A percentile compares a stretch with the other conserved stretches of the same genome.
Evolutionary conservation across 2,329 filamentous ascomycete genomes (phyloP).

Genomic region (Aotearoamyces nothofagi): DNA sequence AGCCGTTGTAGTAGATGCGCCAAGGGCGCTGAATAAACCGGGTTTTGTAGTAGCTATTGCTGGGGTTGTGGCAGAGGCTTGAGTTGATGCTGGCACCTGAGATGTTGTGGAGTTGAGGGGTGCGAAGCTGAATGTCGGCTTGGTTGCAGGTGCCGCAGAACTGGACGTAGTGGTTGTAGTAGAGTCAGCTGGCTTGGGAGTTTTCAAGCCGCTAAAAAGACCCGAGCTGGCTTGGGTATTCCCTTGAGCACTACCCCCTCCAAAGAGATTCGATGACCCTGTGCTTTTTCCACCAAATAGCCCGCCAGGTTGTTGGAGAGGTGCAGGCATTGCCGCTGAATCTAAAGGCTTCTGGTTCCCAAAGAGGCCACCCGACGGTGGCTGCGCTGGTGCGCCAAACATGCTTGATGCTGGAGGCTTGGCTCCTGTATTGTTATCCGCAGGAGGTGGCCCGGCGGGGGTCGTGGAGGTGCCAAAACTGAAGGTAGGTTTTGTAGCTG

Average conservation of each 20-base stretch:
- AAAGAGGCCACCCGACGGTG: slow-evolving; percentile 6
- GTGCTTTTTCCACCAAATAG: slow-evolving; percentile 5
- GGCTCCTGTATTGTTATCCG: slow-evolving; percentile 6
- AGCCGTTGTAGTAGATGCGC: slow-evolving; percentile 8
- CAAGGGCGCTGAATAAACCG: slow-evolving; percentile 5
- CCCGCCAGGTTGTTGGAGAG: slow-evolving; percentile 1
- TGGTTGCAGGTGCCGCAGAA: slow-evolving; percentile 4
- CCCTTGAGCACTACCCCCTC: not conserved
- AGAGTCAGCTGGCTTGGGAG: slow-evolving; percentile 1
- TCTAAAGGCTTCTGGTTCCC: slow-evolving; percentile 2
- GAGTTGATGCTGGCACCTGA: slow-evolving; percentile 1
- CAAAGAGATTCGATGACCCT: slow-evolving; percentile 2
- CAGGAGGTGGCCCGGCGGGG: slow-evolving; percentile 18
- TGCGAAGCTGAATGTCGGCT: slow-evolving; percentile 9
- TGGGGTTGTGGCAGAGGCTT: not conserved
- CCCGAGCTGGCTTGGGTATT: not conserved
- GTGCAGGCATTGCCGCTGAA: slow-evolving; percentile 3
- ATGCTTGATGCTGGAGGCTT: slow-evolving; percentile 5
- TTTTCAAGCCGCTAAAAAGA: slow-evolving; percentile 1
- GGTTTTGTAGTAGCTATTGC: slow-evolving; percentile 1
- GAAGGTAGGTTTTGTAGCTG: slow-evolving; percentile 8
- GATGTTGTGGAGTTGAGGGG: slow-evolving; percentile 5
- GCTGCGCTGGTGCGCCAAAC: slow-evolving; percentile 4
- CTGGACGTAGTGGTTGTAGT: slow-evolving; percentile 1
- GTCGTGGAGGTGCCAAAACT: slow-evolving; percentile 14